Evolutionary conservation across 805 yeast genomes (phyloP), one percentile per base, ranked within the genome.

Genomic region (Candida nonsorbophila): DNA sequence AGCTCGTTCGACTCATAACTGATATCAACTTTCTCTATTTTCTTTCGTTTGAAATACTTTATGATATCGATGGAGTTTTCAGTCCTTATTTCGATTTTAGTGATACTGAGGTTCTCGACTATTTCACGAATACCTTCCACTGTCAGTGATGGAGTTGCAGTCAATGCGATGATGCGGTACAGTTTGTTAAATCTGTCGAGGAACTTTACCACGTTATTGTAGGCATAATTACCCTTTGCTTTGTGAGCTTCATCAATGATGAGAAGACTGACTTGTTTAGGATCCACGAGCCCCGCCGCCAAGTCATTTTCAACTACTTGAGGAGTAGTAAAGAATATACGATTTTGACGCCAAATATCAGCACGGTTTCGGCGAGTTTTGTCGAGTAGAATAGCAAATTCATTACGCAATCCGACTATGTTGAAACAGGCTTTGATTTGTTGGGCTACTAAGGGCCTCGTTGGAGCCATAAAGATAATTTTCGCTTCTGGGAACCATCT

Each of bases 201-300:
- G 42, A 74, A 78, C 38, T 74, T 64, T 3, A 84, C 84, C n/a
- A 90, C 88, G 32, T 83, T 81, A 26, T 80, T 80, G 47, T 90
- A 90, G 1, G 97, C 83, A 49, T 87, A 88, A 31, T 84, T 81
- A 0, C 96, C 96, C 29, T 80, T 79, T 0, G 97, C 87, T 27
- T 95, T 65, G 53, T 92, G 99, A 0, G 98, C 97, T 59, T 92
- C 99, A 57, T 92, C 99, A 14, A 92, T 69, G 3, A 92, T 90
- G 24, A 94, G 44, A 30, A 92, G 73, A 0, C 76, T 81, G 9
- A 92, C 64, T 14, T 71, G 69, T 40, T 75, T 79, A 0, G 97
- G 95, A 46, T 85, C 76, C 14, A 90, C 57, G 2, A 74, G 59
- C 0, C 96, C 96, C 21, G 75, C 60, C 23, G 72, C 67, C 37